Conservation (phyloP, 495 filamentous ascomycete genomes). For the Daldinia caldariorum region DNA sequence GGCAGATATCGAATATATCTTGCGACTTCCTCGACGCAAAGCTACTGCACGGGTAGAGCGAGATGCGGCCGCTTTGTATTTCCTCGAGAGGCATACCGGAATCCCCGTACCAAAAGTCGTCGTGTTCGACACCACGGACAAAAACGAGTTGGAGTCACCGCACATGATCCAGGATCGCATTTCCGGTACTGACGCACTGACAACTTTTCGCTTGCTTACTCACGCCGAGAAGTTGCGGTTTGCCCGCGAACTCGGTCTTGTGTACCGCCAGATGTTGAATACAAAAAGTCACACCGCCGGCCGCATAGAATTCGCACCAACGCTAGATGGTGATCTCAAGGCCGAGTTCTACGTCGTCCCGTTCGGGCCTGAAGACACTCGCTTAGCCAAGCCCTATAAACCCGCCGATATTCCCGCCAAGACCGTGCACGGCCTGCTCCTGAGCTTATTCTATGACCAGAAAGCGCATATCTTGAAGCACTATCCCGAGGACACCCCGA, state of each 20-base stretch:
- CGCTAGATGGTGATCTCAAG: too few relatives aligned
- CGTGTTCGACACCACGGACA: constrained; percentile 50
- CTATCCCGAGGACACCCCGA: accelerated
- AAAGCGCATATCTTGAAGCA: neutral
- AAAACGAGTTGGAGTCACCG: constrained; percentile 51
- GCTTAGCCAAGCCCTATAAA: neutral
- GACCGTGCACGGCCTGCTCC: neutral
- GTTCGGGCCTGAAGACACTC: neutral
- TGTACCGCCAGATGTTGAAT: constrained; percentile 7
- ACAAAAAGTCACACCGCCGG: constrained; percentile 1
- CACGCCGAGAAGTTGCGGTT: neutral
- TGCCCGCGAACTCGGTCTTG: neutral
- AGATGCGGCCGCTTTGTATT: constrained; percentile 61
- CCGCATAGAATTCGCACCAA: neutral
- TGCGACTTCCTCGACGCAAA: constrained; percentile 6
- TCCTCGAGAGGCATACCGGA: constrained; percentile 51
- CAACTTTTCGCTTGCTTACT: neutral
- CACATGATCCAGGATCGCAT: constrained; percentile 14
- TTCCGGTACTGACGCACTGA: neutral
- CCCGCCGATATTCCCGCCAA: neutral
- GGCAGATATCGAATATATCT: constrained; percentile 4
- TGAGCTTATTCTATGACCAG: constrained; percentile 2
- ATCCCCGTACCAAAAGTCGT: constrained; percentile 59
- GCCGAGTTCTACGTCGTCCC: neutral
- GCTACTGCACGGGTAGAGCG: constrained; percentile 9